phyloP scores from a whole-genome alignment of 78 protist genomes.

The Dictyostelium capitatum region DNA sequence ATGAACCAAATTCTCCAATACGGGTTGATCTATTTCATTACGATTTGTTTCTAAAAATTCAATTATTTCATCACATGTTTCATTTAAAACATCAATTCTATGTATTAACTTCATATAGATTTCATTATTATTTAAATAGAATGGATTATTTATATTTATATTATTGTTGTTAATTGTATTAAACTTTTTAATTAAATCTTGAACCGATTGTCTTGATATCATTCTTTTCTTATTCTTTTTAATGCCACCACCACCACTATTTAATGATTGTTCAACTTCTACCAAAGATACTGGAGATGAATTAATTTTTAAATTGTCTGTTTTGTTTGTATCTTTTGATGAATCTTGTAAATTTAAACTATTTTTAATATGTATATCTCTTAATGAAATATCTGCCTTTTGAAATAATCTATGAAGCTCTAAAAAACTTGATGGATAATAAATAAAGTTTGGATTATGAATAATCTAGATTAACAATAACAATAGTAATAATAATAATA shows the following conservation, averaged over 20 bases:
- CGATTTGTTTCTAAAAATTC: constrained; percentile 3
- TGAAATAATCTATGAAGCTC: constrained; percentile 26
- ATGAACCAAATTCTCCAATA: not conserved
- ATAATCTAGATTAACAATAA: not conserved
- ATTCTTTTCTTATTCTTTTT: constrained; percentile 19
- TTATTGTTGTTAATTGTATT: not conserved
- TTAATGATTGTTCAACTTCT: not conserved
- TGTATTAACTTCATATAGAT: constrained; percentile 22
- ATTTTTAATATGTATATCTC: constrained; percentile 32
- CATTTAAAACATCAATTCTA: constrained; percentile 32
- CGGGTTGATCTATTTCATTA: not conserved
- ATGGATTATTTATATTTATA: not conserved
- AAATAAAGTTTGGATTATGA: not conserved
- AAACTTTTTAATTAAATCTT: constrained; percentile 21
- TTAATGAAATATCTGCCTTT: constrained; percentile 19
- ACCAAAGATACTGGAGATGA: not conserved
- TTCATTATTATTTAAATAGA: constrained; percentile 12
- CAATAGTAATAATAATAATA: not conserved
- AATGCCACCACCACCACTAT: not conserved
- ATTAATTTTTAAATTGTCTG: not conserved
- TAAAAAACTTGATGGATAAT: constrained; percentile 11
- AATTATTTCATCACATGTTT: constrained; percentile 33
- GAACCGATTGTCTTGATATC: constrained; percentile 38
- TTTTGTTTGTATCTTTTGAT: not conserved
- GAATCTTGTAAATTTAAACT: not conserved